These are phyloP conservation scores for Kwoniella pini DNA, from an alignment of 768 basidiomycete genomes.

Conservation along the genomic window DNA sequence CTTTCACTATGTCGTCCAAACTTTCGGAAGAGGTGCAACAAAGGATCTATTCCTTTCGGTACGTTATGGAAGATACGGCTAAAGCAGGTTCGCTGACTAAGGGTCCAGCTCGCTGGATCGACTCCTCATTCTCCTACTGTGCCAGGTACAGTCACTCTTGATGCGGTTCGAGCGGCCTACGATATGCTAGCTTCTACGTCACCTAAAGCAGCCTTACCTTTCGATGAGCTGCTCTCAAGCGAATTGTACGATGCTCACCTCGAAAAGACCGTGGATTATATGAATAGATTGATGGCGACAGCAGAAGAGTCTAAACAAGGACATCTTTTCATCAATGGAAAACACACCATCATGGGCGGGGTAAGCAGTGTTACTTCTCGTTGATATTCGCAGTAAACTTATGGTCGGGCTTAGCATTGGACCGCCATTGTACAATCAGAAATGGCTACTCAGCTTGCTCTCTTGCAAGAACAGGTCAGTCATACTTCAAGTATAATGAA, in stretches of 20 bases:
- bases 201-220: conserved; percentile 32
- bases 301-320: conserved; percentile 57
- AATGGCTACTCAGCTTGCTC: conserved; percentile 63
- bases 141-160: conserved; percentile 31
- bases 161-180: conserved; percentile 30
- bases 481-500: neutral
- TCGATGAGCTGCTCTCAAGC: conserved; percentile 39
- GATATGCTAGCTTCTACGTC: conserved; percentile 16
- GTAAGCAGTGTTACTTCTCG: conserved; percentile 57
- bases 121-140: conserved; percentile 27
- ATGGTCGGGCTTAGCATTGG: conserved; percentile 61
- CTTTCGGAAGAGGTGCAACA: conserved; percentile 66
- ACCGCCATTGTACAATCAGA: conserved; percentile 66
- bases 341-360: conserved; percentile 67
- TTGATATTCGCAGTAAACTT: neutral
- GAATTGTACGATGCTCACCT: conserved; percentile 52
- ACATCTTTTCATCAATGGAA: conserved; percentile 87
- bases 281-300: conserved; percentile 64
- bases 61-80: conserved; percentile 9
- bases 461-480: conserved; percentile 71
- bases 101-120: neutral
- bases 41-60: conserved; percentile 65
- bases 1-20: conserved; percentile 67
- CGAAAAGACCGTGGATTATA: conserved; percentile 61
- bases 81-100: no score